phyloP scores from a whole-genome alignment of 495 filamentous ascomycete genomes.

The Neurospora sp. region DNA sequence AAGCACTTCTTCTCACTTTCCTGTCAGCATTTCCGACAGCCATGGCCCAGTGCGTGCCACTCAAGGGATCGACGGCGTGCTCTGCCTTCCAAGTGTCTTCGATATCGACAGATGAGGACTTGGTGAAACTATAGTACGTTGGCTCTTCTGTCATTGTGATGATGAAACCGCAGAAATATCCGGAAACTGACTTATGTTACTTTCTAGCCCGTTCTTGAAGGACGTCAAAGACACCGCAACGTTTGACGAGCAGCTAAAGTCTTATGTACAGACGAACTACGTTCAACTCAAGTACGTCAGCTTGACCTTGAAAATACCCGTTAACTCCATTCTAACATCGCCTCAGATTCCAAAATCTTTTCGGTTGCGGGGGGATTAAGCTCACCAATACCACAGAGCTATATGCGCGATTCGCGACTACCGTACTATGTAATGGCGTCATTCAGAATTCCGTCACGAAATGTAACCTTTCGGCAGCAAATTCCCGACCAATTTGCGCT shows the following conservation, averaged over 20 bases:
- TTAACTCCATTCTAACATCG: constrained; percentile 4
- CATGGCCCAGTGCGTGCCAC: constrained; percentile 58
- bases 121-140: constrained; percentile 70
- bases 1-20: constrained; percentile 9
- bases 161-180: background rate
- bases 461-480: constrained; percentile 52
- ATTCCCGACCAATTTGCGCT: constrained; percentile 75
- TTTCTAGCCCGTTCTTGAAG: constrained; percentile 70
- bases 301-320: background rate
- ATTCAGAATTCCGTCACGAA: constrained; percentile 77
- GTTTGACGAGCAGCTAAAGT: constrained; percentile 68
- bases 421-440: constrained; percentile 88
- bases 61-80: constrained; percentile 70
- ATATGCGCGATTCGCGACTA: constrained; percentile 91
- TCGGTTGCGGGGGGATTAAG: constrained; percentile 74
- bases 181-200: constrained; percentile 8
- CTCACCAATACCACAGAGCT: constrained; percentile 69
- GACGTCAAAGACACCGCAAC: constrained; percentile 63
- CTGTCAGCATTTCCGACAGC: constrained; percentile 14
- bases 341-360: constrained; percentile 57
- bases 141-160: background rate
- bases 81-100: constrained; percentile 74
- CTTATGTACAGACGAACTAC: constrained; percentile 67
- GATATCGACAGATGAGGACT: constrained; percentile 58
- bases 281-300: constrained; percentile 60